Evolutionary conservation across 2,329 filamentous ascomycete species (phyloP).

Genomic region (Trichoderma semiorbis): DNA sequence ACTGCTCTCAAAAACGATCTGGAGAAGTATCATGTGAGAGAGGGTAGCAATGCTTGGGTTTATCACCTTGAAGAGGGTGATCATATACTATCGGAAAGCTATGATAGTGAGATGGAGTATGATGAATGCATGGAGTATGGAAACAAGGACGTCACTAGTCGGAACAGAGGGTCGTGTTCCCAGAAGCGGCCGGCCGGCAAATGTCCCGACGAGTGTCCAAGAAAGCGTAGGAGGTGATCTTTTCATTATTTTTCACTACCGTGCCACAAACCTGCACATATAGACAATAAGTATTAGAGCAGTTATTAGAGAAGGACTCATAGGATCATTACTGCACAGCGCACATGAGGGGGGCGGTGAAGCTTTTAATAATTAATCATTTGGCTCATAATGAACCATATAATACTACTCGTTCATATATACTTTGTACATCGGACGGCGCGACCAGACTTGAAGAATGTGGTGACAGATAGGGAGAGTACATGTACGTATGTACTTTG

Average conservation of each 20-base stretch:
- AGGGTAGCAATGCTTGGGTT: neutral
- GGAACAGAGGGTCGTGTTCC: neutral
- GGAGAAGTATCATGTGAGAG: constrained; percentile 20
- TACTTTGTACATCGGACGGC: neutral
- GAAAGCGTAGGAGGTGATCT: neutral
- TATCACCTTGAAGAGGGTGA: neutral
- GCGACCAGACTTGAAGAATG: neutral
- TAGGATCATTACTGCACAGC: neutral
- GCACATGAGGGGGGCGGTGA: neutral
- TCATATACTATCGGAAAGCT: neutral
- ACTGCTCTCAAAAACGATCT: constrained; percentile 22
- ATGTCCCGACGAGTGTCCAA: neutral
- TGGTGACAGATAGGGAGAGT: neutral
- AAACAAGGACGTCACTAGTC: neutral
- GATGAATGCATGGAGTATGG: neutral
- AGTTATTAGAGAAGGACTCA: neutral
- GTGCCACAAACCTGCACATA: neutral
- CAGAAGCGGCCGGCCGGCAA: neutral
- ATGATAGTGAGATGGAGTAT: neutral
- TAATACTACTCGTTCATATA: neutral
- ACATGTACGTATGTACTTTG: neutral
- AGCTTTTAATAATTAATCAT: no score
- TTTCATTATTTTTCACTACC: neutral
- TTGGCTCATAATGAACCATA: neutral
- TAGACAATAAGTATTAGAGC: neutral